These are phyloP conservation scores for Coniochaeta sp. DNA, from an alignment of 2,329 filamentous ascomycete species.

Conservation along the genomic window DNA sequence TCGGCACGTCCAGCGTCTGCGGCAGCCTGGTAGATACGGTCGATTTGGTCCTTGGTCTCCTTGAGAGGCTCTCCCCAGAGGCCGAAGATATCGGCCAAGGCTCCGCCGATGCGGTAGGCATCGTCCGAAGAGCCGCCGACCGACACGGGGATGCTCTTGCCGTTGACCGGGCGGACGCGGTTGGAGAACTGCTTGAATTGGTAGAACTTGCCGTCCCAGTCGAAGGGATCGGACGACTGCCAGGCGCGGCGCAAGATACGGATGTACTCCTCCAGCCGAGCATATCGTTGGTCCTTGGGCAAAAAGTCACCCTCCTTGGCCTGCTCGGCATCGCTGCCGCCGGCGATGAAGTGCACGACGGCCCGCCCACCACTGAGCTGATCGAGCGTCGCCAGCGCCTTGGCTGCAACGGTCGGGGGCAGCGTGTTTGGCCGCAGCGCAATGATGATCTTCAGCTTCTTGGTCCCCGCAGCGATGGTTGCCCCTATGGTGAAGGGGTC, in stretches of 20 bases:
- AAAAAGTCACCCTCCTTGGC: slow-evolving; percentile 53
- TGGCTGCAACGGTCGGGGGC: slow-evolving; percentile 55
- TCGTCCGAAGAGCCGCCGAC: slow-evolving; percentile 52
- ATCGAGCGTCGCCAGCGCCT: slow-evolving; percentile 52
- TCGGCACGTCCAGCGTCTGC: slow-evolving; percentile 43
- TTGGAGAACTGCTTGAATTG: slow-evolving; percentile 51
- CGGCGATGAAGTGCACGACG: slow-evolving; percentile 57
- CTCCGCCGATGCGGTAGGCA: slow-evolving; percentile 51
- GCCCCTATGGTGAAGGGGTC: slow-evolving; percentile 53
- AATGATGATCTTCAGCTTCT: slow-evolving; percentile 53
- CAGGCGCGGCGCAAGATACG: slow-evolving; percentile 51
- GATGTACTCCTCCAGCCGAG: slow-evolving; percentile 53
- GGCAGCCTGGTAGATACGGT: slow-evolving; percentile 50
- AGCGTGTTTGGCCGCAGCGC: slow-evolving; percentile 54
- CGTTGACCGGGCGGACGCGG: slow-evolving; percentile 43
- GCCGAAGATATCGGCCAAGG: slow-evolving; percentile 53
- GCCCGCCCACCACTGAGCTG: slow-evolving; percentile 49
- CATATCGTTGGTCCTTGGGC: slow-evolving; percentile 49
- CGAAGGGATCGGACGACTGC: slow-evolving; percentile 47
- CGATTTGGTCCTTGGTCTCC: slow-evolving; percentile 56
- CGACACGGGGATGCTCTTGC: slow-evolving; percentile 43
- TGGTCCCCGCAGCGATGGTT: slow-evolving; percentile 48
- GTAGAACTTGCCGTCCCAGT: slow-evolving; percentile 54
- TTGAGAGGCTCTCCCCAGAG: slow-evolving; percentile 58
- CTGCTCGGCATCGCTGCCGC: slow-evolving; percentile 52